Evolutionary conservation across 2,329 filamentous ascomycete genomes (phyloP).

Genomic region (Epichloe amarillans): DNA sequence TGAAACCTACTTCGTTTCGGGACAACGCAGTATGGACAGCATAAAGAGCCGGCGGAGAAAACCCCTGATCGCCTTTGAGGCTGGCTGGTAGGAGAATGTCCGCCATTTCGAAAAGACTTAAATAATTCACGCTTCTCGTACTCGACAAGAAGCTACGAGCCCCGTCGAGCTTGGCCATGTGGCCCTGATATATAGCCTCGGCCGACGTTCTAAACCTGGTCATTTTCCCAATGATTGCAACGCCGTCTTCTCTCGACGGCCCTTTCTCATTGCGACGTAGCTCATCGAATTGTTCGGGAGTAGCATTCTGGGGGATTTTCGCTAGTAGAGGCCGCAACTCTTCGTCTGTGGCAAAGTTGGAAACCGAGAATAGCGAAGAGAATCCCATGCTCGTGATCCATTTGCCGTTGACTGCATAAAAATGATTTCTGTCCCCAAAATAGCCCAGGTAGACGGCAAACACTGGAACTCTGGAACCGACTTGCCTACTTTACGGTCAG

Average conservation of each 20-base stretch:
- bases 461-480: slow-evolving; percentile 30
- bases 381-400: slow-evolving; percentile 30
- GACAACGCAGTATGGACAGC: slow-evolving; percentile 55
- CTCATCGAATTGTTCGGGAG: slow-evolving; percentile 18
- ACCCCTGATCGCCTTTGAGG: slow-evolving; percentile 19
- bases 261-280: slow-evolving; percentile 23
- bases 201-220: slow-evolving; percentile 28
- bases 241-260: slow-evolving; percentile 30
- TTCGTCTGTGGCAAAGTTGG: slow-evolving; percentile 27
- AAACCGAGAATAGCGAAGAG: slow-evolving; percentile 35
- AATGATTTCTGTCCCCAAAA: slow-evolving; percentile 37
- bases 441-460: slow-evolving; percentile 40
- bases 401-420: slow-evolving; percentile 39
- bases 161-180: slow-evolving; percentile 34
- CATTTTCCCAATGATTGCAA: slow-evolving; percentile 34
- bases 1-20: slow-evolving; percentile 47
- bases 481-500: slow-evolving; percentile 13
- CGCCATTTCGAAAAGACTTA: slow-evolving; percentile 39
- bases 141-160: slow-evolving; percentile 29
- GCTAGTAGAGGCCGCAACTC: slow-evolving; percentile 28
- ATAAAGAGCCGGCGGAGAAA: slow-evolving; percentile 42
- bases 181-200: slow-evolving; percentile 31
- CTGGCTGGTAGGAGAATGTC: slow-evolving; percentile 26
- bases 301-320: slow-evolving; percentile 15
- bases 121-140: slow-evolving; percentile 25